Evolutionary conservation across 768 basidiomycete species (phyloP), one percentile per base, ranked within the genome.

Genomic region (Pisolithus microcarpus): DNA sequence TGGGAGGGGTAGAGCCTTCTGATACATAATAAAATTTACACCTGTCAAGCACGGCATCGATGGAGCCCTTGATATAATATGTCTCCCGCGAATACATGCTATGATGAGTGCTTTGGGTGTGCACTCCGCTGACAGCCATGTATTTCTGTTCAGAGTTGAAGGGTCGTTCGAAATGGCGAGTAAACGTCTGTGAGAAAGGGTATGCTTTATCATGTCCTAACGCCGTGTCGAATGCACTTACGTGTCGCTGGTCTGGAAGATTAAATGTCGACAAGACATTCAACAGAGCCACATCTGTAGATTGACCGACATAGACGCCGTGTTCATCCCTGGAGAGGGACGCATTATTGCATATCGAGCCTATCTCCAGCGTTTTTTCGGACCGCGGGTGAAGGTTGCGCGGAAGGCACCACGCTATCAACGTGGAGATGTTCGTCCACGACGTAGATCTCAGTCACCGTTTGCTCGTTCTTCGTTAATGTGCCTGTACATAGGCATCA

Each of bases 101-200:
- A 39, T 63, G 65, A 16, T 58, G 43, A 6, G 63, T 56, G 19
- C 58, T 59, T 45, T 68, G 45, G 8, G 61, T 39, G 60, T 90
- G 81, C 9, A 79, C 66, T 10, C 94, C 94, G 46, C 83, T 85
- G 54, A 97, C 82, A 13, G 87, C 87, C 90, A 97, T 96, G 66
- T 78, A 91, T 67, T 97, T 97, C 52, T 82, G 79, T 55, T 98
- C 94, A 16, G 95, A 97, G 66, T 79, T 91, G 78, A 98, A 98
- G 0, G 94, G 83, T 43, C 82, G 78, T 63, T 98, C 94, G 9
- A 78, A 78, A n/a, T 77, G 66, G 23, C 87, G 81, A 46, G 75
- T 79, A 63, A 91, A 90, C 0, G 74, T 65, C 87, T 89, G 53
- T 36, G 38, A 11, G 36, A 52, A 24, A 9, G 9, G 2, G 37